phyloP scores from a whole-genome alignment of 495 filamentous ascomycete genomes.

The Massariosphaeria phaeospora region DNA sequence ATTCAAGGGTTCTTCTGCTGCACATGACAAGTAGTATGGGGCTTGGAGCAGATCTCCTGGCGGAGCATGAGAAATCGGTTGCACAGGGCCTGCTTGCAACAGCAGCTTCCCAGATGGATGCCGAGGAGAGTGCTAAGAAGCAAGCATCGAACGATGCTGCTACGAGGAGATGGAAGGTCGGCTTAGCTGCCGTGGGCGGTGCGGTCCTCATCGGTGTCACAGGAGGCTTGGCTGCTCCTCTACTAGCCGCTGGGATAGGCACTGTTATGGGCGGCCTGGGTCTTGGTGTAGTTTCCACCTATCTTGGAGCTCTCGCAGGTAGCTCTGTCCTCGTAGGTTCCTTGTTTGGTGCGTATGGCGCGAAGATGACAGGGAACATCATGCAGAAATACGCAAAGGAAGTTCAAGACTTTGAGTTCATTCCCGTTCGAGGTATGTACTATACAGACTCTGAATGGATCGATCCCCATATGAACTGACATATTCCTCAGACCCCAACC shows the following conservation, averaged over 20 bases:
- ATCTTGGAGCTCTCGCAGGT: conserved; percentile 32
- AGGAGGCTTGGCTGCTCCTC: conserved; percentile 32
- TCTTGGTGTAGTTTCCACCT: conserved; percentile 22
- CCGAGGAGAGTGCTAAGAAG: conserved; percentile 32
- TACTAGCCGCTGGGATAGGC: conserved; percentile 31
- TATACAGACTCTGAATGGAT: too few species aligned
- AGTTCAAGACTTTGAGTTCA: conserved; percentile 35
- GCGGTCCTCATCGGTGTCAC: conserved; percentile 34
- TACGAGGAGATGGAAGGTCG: conserved; percentile 31
- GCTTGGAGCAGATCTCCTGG: conserved; percentile 59
- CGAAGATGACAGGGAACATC: conserved; percentile 34
- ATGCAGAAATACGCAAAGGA: conserved; percentile 34
- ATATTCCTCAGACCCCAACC: conserved; percentile 11
- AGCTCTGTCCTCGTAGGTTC: conserved; percentile 31
- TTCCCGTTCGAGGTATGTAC: conserved; percentile 32
- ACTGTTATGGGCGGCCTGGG: conserved; percentile 34
- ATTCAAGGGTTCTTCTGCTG: conserved; percentile 70
- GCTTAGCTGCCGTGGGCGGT: conserved; percentile 30
- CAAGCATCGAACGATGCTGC: conserved; percentile 21
- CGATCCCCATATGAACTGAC: not conserved
- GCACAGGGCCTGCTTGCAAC: conserved; percentile 33
- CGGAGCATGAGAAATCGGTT: conserved; percentile 64
- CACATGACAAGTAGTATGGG: conserved; percentile 63
- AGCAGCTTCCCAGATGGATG: conserved; percentile 31
- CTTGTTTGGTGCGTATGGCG: conserved; percentile 37